Evolutionary conservation across 257 asterid species (phyloP).

Genomic region (Nicotiana paniculata): DNA sequence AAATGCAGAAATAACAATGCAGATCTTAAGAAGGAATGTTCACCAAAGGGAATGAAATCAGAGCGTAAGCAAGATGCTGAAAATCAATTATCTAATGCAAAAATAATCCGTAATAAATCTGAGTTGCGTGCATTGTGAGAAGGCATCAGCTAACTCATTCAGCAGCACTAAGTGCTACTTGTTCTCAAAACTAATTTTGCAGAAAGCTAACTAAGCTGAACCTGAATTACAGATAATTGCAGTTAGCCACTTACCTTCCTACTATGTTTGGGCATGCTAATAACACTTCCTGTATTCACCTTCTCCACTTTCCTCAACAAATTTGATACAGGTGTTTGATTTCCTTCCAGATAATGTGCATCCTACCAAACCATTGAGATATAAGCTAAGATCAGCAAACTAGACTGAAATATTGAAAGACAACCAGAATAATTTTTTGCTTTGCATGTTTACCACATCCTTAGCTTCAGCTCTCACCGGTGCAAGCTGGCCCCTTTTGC

Average conservation of each 20-base stretch:
- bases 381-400: neutral
- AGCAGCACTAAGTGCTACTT: neutral
- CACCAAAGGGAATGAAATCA: neutral
- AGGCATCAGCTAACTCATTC: neutral
- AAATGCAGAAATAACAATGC: neutral
- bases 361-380: slow-evolving; percentile 31
- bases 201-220: neutral
- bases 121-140: neutral
- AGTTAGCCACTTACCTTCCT: slow-evolving; percentile 57
- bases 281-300: slow-evolving; percentile 39
- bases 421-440: slow-evolving; percentile 10
- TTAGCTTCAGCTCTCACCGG: slow-evolving; percentile 36
- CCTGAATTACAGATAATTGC: neutral
- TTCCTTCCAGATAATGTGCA: slow-evolving; percentile 43
- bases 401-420: neutral
- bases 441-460: slow-evolving; percentile 48
- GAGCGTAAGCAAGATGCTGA: neutral
- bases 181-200: neutral
- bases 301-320: slow-evolving; percentile 64
- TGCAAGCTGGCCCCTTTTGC: slow-evolving; percentile 37
- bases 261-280: slow-evolving; percentile 65
- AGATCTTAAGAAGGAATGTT: neutral
- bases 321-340: slow-evolving; percentile 70
- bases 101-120: neutral
- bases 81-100: neutral